Base-by-base conservation (phyloP, 1,284 basidiomycete genomes). In the Cutaneotrichosporon mucoides region DNA sequence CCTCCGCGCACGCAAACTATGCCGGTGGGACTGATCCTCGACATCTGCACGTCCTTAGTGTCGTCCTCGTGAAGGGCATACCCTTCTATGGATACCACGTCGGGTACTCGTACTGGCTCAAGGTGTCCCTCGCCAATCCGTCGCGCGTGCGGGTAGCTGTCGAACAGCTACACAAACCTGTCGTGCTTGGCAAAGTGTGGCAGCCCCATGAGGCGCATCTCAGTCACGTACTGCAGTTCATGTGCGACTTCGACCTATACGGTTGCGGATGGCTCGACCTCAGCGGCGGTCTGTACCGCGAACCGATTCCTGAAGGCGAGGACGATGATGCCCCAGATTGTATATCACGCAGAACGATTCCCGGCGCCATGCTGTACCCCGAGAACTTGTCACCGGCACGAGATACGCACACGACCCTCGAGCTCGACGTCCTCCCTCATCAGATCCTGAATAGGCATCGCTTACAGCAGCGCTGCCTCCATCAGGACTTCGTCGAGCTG, bases 11-110 rank as follows among this genome's bases (percentile, higher is more conserved):
- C 7, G 55, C 60, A 16, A 69, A 68, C 50, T 67, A 60, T 44
- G 73, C 68, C 8, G 72, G 76, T 8, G 70, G 71, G 9, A 68
- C 73, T 1, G 76, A 77, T 59, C 73, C 76, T 8, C 68, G 66
- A 40, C 76, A 77, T 55, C 64, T 79, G n/a, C 76, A 78, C 55
- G 75, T 75, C 84, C 86, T 60, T 81, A 72, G 85, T 7, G 85
- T 97, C 50, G 79, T 92, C 54, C 83, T 95, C 41, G 90, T 94
- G 68, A 98, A 98, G 79, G 95, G 92, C n/a, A 81, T 90, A 24
- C 88, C 90, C 66, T 97, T 98, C 76, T 99, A 98, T 76, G 95
- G 95, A 7, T 98, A 94, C 76, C 89, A 94, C 73, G 82, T 89
- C 15, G 85, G 87, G 34, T 89, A 92, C 71, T 82, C 84, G 9